phyloP scores from a whole-genome alignment of 768 basidiomycete species.

The Tricholomella constricta region DNA sequence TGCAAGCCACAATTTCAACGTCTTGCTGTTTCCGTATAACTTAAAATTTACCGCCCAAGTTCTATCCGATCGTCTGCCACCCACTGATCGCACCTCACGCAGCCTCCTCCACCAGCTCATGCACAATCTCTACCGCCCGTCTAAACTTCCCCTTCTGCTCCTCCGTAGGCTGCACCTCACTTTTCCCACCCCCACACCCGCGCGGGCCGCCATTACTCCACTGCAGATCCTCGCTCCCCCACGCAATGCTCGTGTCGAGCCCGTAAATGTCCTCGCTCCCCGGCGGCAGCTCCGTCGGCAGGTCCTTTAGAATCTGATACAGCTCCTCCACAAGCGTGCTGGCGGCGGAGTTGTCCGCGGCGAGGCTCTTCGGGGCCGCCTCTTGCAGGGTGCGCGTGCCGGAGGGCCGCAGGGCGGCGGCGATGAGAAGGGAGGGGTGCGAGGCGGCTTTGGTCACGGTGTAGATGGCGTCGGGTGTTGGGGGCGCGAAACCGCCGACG shows the following conservation, averaged over 20 bases:
- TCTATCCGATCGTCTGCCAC: too few species aligned
- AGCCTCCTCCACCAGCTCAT: constrained; percentile 44
- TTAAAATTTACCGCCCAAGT: too few species aligned
- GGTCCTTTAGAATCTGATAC: constrained; percentile 53
- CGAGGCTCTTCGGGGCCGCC: constrained; percentile 43
- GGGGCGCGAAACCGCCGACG: constrained; percentile 72
- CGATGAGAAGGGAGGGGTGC: constrained; percentile 42
- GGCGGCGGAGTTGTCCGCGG: constrained; percentile 32
- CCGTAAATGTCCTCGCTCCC: constrained; percentile 78
- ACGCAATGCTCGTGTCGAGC: constrained; percentile 64
- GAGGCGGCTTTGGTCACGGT: constrained; percentile 44
- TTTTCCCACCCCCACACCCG: constrained; percentile 58
- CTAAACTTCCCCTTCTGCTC: constrained; percentile 70
- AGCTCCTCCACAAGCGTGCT: constrained; percentile 56
- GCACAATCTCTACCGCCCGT: constrained; percentile 68
- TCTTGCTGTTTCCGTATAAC: too few species aligned
- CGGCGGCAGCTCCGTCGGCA: constrained; percentile 57
- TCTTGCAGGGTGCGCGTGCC: constrained; percentile 48
- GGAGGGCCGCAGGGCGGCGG: constrained; percentile 46
- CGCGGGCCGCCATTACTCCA: constrained; percentile 66
- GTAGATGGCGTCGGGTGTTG: constrained; percentile 58
- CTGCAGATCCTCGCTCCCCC: constrained; percentile 53
- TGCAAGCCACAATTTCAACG: too few species aligned
- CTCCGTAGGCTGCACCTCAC: constrained; percentile 49
- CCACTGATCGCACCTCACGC: neutral